Conservation (phyloP, 768 basidiomycete species). For the Mycena polygramma region DNA sequence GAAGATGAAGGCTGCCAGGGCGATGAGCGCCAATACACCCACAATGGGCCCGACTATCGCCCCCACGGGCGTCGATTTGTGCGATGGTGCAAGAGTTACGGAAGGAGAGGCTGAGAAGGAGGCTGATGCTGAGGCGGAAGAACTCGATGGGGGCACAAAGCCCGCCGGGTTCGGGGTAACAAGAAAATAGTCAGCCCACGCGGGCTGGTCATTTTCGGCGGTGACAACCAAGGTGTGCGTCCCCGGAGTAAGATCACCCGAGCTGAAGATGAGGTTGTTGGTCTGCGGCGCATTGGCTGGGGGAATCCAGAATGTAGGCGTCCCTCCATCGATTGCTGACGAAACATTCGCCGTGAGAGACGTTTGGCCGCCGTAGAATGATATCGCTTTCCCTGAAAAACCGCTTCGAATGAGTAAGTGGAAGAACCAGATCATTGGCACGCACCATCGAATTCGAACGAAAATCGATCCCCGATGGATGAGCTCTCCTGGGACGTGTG, state of each 20-base stretch:
- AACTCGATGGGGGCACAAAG: background rate
- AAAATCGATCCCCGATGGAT: background rate
- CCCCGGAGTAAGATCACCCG: conserved; percentile 1
- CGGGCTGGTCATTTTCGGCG: background rate
- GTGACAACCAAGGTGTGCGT: conserved; percentile 23
- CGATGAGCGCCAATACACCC: background rate
- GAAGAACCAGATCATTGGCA: background rate
- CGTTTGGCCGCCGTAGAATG: conserved; percentile 21
- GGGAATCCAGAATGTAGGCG: conserved; percentile 1
- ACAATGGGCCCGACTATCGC: conserved; percentile 7
- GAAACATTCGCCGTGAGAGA: background rate
- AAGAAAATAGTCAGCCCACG: conserved; percentile 24
- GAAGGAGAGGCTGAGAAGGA: background rate
- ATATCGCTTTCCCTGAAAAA: background rate
- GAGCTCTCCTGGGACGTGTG: conserved; percentile 22
- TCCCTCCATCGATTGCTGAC: conserved; percentile 8
- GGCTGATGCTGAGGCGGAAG: background rate
- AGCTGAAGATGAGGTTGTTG: conserved; percentile 24
- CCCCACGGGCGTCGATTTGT: conserved; percentile 4
- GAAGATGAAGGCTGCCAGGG: background rate
- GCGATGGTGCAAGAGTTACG: background rate
- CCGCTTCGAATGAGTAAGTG: background rate
- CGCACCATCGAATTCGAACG: conserved; percentile 13
- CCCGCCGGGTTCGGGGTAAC: conserved; percentile 5
- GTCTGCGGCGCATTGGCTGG: background rate